Conservation (phyloP, 2,329 filamentous ascomycete species). For the Aspergillus calidoustus region DNA sequence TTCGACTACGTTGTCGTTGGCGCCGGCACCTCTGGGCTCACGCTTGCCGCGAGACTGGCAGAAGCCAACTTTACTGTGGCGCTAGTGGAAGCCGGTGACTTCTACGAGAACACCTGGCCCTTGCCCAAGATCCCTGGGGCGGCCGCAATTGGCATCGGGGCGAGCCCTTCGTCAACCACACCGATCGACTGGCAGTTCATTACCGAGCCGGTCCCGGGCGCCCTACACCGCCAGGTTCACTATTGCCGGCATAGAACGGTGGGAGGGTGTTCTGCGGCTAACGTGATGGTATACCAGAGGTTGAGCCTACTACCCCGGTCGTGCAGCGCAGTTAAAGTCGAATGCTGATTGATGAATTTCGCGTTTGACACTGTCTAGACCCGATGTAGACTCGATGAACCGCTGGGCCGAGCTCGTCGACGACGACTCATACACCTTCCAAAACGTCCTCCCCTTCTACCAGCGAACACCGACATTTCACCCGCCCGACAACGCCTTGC, state of each 20-base stretch:
- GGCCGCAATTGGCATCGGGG: neutral
- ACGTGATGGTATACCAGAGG: no score
- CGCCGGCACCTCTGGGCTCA: conserved; percentile 30
- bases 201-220: neutral
- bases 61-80: conserved; percentile 18
- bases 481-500: neutral
- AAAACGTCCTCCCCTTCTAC: neutral
- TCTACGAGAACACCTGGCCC: conserved; percentile 16
- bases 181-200: neutral
- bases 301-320: no score
- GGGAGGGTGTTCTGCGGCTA: neutral
- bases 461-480: neutral
- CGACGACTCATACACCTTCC: neutral
- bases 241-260: neutral
- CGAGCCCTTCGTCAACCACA: neutral
- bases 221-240: neutral
- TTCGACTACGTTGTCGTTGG: conserved; percentile 30
- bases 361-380: no score
- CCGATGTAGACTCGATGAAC: no score
- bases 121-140: neutral
- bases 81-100: conserved; percentile 30
- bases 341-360: no score
- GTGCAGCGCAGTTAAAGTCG: no score
- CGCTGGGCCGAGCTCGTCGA: no score
- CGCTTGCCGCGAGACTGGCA: conserved; percentile 27